Conservation (phyloP, 495 filamentous ascomycete genomes). For the Barbatosphaeria neglecta region DNA sequence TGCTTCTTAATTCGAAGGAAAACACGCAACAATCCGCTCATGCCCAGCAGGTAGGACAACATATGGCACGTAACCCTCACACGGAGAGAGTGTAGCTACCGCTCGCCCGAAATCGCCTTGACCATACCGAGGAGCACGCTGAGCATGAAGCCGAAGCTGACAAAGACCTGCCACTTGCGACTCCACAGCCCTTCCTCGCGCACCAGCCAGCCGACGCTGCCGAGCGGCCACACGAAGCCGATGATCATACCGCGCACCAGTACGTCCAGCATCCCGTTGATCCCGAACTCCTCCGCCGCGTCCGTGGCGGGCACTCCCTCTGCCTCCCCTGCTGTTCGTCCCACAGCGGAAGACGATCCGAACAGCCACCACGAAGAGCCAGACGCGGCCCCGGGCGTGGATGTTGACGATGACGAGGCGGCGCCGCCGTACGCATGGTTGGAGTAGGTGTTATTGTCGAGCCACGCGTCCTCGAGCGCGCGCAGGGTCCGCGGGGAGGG, state of each 20-base stretch:
- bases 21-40: neutral
- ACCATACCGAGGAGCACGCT: slow-evolving; percentile 29
- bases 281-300: slow-evolving; percentile 27
- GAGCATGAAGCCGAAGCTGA: slow-evolving; percentile 63
- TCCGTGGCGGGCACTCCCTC: slow-evolving; percentile 13
- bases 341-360: no score
- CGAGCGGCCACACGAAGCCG: slow-evolving; percentile 90
- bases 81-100: slow-evolving; percentile 4
- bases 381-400: slow-evolving; percentile 13
- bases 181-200: slow-evolving; percentile 85
- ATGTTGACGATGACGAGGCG: slow-evolving; percentile 11
- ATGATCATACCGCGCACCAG: slow-evolving; percentile 79
- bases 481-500: slow-evolving; percentile 44
- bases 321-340: no score
- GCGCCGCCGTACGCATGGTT: slow-evolving; percentile 16
- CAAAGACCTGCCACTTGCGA: slow-evolving; percentile 67
- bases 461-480: slow-evolving; percentile 82
- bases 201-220: slow-evolving; percentile 70
- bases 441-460: slow-evolving; percentile 55
- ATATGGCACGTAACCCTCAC: neutral
- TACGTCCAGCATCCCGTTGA: slow-evolving; percentile 54
- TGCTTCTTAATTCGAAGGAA: no score
- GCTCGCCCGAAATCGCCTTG: slow-evolving; percentile 23
- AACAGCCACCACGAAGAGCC: slow-evolving; percentile 10
- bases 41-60: no score